phyloP scores from a whole-genome alignment of 2,329 filamentous ascomycete species.

The Fragosphaeria purpurea region DNA sequence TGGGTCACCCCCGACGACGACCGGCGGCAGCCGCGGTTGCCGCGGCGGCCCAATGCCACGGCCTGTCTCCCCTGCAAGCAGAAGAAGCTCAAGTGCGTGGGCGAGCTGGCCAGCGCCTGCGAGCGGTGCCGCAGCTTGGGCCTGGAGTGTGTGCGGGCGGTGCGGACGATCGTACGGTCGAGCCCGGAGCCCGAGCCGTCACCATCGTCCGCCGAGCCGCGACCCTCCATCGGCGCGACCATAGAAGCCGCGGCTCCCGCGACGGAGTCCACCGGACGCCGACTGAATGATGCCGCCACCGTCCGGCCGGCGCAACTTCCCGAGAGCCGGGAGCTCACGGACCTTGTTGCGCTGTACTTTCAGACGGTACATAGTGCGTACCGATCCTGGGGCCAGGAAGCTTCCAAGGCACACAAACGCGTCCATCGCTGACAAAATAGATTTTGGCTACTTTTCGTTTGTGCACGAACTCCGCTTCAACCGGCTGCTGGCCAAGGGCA shows the following conservation, averaged over 20 bases:
- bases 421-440: not conserved
- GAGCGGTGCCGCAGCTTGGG: conserved; percentile 6
- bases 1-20: too few relatives aligned
- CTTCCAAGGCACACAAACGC: not conserved
- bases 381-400: too few relatives aligned
- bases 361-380: not conserved
- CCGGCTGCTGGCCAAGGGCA: not conserved
- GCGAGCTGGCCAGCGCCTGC: conserved; percentile 3
- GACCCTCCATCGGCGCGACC: too few relatives aligned
- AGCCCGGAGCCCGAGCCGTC: not conserved
- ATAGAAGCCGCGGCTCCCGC: too few relatives aligned
- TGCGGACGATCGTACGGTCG: not conserved
- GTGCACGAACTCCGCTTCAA: not conserved
- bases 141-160: conserved; percentile 1
- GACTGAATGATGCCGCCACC: not conserved
- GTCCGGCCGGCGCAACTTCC: not conserved
- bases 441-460: not conserved
- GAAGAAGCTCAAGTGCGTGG: conserved; percentile 10
- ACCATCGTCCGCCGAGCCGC: not conserved
- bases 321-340: not conserved
- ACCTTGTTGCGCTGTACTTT: not conserved
- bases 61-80: conserved; percentile 8
- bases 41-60: conserved; percentile 8
- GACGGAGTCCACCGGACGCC: too few relatives aligned
- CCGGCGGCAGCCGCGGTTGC: too few relatives aligned